Percentiles rank a stretch among this genome's conserved stretches.
phyloP scores from a whole-genome alignment of 495 filamentous ascomycete species.

The Penicillium samsonianum region DNA sequence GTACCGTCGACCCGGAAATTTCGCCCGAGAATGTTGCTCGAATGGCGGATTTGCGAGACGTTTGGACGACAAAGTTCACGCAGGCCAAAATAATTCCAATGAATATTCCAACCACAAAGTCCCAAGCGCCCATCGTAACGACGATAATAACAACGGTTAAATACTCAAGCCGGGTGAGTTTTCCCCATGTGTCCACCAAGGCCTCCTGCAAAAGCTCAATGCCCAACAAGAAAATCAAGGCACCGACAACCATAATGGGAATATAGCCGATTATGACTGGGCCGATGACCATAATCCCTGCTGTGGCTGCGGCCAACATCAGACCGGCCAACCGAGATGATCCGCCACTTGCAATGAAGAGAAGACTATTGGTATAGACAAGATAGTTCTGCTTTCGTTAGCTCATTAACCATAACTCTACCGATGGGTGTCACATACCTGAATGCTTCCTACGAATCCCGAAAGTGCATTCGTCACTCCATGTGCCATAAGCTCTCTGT shows the following conservation, averaged over 20 bases:
- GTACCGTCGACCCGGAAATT: constrained; percentile 85
- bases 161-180: constrained; percentile 82
- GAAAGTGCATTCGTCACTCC: constrained; percentile 91
- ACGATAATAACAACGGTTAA: constrained; percentile 91
- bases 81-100: constrained; percentile 91
- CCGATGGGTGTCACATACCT: constrained; percentile 47
- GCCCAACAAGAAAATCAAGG: constrained; percentile 89
- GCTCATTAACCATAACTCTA: neutral
- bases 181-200: constrained; percentile 82
- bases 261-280: constrained; percentile 90
- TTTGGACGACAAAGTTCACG: constrained; percentile 85
- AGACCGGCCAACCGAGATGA: constrained; percentile 82
- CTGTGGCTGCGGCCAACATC: constrained; percentile 79
- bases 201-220: constrained; percentile 89
- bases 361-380: constrained; percentile 92
- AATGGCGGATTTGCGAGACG: constrained; percentile 83
- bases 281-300: constrained; percentile 77
- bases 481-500: constrained; percentile 90
- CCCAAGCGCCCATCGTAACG: constrained; percentile 91
- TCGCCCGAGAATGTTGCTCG: constrained; percentile 83
- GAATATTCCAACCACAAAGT: constrained; percentile 92
- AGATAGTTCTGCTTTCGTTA: constrained; percentile 71
- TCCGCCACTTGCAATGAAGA: constrained; percentile 91
- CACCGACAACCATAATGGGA: constrained; percentile 94
- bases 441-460: constrained; percentile 82